Evolutionary conservation across 2,329 filamentous ascomycete genomes (phyloP).

Genomic region (Tricladium varicosporioides): DNA sequence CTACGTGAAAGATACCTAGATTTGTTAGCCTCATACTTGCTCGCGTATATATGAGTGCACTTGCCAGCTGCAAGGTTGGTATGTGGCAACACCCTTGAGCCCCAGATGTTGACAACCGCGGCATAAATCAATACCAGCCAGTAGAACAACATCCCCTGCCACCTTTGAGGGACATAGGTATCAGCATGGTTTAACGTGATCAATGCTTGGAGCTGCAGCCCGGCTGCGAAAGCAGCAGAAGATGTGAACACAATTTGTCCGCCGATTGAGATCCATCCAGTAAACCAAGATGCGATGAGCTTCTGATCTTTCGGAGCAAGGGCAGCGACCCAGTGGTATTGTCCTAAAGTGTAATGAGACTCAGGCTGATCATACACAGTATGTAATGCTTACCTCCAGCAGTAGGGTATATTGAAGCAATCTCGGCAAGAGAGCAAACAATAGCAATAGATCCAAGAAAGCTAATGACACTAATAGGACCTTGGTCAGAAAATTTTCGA

Average conservation of each 20-base stretch:
- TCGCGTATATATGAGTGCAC: slow-evolving; percentile 7
- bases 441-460: slow-evolving; percentile 41
- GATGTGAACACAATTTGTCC: slow-evolving; percentile 46
- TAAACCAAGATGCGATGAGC: slow-evolving; percentile 40
- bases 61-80: slow-evolving; percentile 37
- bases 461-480: slow-evolving; percentile 37
- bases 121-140: slow-evolving; percentile 43
- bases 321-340: slow-evolving; percentile 60
- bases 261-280: slow-evolving; percentile 46
- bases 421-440: slow-evolving; percentile 41
- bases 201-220: slow-evolving; percentile 43
- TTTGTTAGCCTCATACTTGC: not conserved
- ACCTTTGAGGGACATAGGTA: slow-evolving; percentile 40
- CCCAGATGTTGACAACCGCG: slow-evolving; percentile 42
- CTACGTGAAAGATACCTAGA: slow-evolving; percentile 28
- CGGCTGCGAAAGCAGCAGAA: slow-evolving; percentile 46
- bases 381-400: slow-evolving; percentile 39
- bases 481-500: not conserved
- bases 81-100: slow-evolving; percentile 37
- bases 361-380: not conserved
- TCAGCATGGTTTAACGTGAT: slow-evolving; percentile 41
- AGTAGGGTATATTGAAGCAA: slow-evolving; percentile 40
- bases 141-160: slow-evolving; percentile 47
- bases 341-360: slow-evolving; percentile 37
- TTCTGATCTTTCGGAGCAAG: slow-evolving; percentile 43